Conservation (phyloP, 805 yeast species). For the Cyberlindnera mississippiensis region DNA sequence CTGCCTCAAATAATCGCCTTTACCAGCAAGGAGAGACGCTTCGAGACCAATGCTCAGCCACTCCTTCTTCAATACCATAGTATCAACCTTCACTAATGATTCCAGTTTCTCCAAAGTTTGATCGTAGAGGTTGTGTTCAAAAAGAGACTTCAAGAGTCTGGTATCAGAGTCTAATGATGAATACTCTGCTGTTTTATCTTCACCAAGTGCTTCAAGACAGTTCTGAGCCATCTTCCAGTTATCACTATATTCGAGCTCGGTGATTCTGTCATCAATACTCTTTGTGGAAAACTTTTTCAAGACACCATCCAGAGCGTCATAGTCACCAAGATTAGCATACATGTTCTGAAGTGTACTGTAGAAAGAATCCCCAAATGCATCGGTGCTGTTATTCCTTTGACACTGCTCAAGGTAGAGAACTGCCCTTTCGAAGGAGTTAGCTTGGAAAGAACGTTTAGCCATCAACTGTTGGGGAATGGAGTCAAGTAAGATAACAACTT, state of each 20-base stretch:
- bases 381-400: conserved; percentile 38
- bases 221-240: conserved; percentile 87
- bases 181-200: conserved; percentile 28
- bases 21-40: conserved; percentile 67
- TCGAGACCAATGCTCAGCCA: conserved; percentile 70
- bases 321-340: conserved; percentile 84
- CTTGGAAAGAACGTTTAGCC: conserved; percentile 76
- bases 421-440: conserved; percentile 84
- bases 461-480: conserved; percentile 63
- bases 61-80: conserved; percentile 29
- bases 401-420: conserved; percentile 81
- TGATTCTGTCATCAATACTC: conserved; percentile 68
- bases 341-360: conserved; percentile 62
- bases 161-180: conserved; percentile 34
- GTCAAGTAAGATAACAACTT: conserved; percentile 46
- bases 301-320: conserved; percentile 86
- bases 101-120: conserved; percentile 33
- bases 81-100: conserved; percentile 6
- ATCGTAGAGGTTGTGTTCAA: conserved; percentile 72
- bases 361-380: conserved; percentile 32
- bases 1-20: conserved; percentile 40
- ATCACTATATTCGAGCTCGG: conserved; percentile 78
- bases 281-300: conserved; percentile 67
- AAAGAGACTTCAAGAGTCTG: conserved; percentile 63
- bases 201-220: conserved; percentile 68